phyloP scores from a whole-genome alignment of 352 stramenopile genomes.

The Peronospora destructor region DNA sequence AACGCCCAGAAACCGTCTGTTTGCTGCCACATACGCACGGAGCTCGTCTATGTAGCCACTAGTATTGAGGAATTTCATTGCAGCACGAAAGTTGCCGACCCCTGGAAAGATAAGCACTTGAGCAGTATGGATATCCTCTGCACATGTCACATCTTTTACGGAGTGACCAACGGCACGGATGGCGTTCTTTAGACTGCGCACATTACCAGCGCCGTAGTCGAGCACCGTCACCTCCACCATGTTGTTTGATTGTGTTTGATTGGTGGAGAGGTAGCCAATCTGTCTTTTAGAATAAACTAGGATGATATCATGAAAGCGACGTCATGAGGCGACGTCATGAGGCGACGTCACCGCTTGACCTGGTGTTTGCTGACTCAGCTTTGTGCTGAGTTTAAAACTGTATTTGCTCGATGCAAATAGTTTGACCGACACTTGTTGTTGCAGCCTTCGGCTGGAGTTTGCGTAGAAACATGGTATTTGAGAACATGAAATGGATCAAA shows the following conservation, averaged over 20 bases:
- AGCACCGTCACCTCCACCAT: constrained; percentile 87
- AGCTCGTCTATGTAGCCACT: constrained; percentile 88
- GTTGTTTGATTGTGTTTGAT: neutral
- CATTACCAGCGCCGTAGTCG: constrained; percentile 98
- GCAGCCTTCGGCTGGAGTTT: too few relatives aligned
- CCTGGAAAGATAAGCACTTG: constrained; percentile 85
- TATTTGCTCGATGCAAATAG: too few relatives aligned
- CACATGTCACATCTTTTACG: constrained; percentile 80
- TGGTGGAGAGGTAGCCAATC: neutral
- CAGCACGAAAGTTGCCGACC: constrained; percentile 73
- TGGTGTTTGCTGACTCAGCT: too few relatives aligned
- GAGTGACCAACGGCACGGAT: constrained; percentile 87
- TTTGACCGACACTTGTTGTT: too few relatives aligned
- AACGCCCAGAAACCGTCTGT: constrained; percentile 95
- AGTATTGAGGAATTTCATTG: constrained; percentile 90
- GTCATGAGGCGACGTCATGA: neutral
- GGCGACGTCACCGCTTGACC: too few relatives aligned
- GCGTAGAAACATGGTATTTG: too few relatives aligned
- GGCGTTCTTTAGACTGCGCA: constrained; percentile 95
- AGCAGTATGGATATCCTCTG: constrained; percentile 87
- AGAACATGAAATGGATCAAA: too few relatives aligned
- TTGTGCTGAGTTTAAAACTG: too few relatives aligned
- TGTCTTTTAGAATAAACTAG: neutral
- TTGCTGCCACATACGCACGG: constrained; percentile 71
- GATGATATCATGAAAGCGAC: neutral